Percentiles rank a stretch among this genome's conserved stretches.
phyloP scores from a whole-genome alignment of 106 monocot genomes.

The Alisma plantagoaquatica region DNA sequence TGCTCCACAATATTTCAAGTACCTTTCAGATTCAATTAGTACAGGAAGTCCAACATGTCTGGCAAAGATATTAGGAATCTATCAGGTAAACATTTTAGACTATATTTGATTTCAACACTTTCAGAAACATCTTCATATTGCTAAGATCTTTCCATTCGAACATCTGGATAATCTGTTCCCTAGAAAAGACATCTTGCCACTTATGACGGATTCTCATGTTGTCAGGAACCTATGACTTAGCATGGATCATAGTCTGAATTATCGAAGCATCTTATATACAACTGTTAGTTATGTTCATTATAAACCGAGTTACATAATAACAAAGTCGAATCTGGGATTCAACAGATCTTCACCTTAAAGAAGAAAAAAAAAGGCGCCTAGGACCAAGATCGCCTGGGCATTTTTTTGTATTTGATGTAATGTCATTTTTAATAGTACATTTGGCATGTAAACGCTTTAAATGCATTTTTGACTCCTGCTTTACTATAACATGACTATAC shows the following conservation, averaged over 20 bases:
- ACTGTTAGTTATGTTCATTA: too few relatives aligned
- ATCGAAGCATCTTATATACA: too few relatives aligned
- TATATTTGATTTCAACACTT: slow-evolving; percentile 2
- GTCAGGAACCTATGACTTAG: not conserved
- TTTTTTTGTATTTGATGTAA: too few relatives aligned
- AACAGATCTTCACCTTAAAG: too few relatives aligned
- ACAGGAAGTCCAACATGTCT: slow-evolving; percentile 77
- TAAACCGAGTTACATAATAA: too few relatives aligned
- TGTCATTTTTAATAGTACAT: too few relatives aligned
- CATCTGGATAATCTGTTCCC: not conserved
- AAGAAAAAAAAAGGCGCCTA: too few relatives aligned
- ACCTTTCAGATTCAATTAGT: slow-evolving; percentile 66
- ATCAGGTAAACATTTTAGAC: slow-evolving; percentile 41
- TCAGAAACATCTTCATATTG: not conserved
- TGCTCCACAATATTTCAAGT: slow-evolving; percentile 74
- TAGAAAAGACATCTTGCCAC: not conserved
- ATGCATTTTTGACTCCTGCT: too few relatives aligned
- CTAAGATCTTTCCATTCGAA: not conserved
- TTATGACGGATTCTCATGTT: not conserved
- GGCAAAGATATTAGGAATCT: slow-evolving; percentile 87
- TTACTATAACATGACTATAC: too few relatives aligned
- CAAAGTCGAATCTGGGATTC: too few relatives aligned
- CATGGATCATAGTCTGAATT: not conserved
- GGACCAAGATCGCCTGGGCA: too few relatives aligned
- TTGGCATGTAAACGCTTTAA: too few relatives aligned